Conservation (phyloP, 73 alveolate genomes). For the Effrenium voratum region DNA sequence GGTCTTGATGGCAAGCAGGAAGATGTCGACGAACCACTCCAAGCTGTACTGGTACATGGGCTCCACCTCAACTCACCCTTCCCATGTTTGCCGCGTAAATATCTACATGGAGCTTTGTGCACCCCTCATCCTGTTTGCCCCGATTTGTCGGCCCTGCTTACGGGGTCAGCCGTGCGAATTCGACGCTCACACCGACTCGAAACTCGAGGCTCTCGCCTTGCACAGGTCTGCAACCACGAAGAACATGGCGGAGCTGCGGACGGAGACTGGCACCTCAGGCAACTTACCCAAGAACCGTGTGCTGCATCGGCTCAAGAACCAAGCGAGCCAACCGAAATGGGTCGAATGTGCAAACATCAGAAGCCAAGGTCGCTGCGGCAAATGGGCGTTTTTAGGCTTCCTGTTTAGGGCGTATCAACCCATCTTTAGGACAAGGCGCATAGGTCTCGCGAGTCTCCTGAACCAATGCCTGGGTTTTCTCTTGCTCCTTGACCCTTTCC, state of each 20-base stretch:
- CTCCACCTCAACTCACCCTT: constrained; percentile 98
- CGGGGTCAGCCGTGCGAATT: background rate
- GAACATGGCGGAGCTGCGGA: constrained; percentile 99
- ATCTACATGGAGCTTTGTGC: too few relatives aligned
- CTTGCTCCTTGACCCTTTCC: constrained; percentile 93
- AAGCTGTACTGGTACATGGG: constrained; percentile 99
- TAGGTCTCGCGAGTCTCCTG: constrained; percentile 91
- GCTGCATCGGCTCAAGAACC: background rate
- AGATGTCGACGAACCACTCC: constrained; percentile 96
- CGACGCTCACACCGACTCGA: background rate
- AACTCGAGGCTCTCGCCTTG: constrained; percentile 94
- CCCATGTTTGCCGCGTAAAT: too few relatives aligned
- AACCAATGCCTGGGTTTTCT: constrained; percentile 88
- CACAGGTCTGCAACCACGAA: constrained; percentile 96
- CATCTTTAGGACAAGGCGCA: background rate
- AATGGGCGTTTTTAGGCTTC: too few relatives aligned
- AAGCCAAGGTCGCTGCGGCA: too few relatives aligned
- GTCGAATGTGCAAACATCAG: too few relatives aligned
- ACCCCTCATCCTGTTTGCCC: too few relatives aligned
- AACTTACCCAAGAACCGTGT: background rate
- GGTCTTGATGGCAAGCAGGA: constrained; percentile 95
- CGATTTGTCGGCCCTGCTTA: background rate
- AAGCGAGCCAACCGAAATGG: too few relatives aligned
- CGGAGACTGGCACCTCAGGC: constrained; percentile 99
- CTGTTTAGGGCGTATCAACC: background rate